These are phyloP conservation scores for Asclepias syriaca DNA, from an alignment of 257 asterid genomes.

Conservation along the genomic window DNA sequence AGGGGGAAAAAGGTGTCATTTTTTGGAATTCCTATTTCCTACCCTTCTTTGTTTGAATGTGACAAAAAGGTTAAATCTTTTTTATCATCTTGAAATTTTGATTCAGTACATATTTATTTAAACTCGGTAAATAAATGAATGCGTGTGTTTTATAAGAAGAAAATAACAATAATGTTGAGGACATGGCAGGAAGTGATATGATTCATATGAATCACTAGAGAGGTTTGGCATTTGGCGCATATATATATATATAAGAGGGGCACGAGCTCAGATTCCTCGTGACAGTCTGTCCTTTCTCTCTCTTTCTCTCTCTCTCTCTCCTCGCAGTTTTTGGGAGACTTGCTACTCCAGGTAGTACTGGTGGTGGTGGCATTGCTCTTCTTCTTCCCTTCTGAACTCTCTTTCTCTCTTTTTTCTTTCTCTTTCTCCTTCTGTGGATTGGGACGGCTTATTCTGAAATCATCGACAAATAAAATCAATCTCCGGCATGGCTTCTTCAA, in stretches of 20 bases:
- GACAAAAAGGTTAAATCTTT: too few species aligned
- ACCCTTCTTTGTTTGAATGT: too few species aligned
- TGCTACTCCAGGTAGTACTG: background rate
- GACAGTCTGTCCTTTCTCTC: constrained; percentile 34
- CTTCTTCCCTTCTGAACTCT: background rate
- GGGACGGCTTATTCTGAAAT: constrained; percentile 5
- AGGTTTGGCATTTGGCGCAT: background rate
- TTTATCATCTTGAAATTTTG: too few species aligned
- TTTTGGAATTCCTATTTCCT: too few species aligned
- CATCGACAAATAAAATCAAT: constrained; percentile 5
- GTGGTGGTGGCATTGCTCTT: background rate
- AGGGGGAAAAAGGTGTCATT: too few species aligned
- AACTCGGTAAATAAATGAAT: too few species aligned
- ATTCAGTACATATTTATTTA: too few species aligned
- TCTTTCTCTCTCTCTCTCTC: constrained; percentile 9
- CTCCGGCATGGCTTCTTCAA: constrained; percentile 26
- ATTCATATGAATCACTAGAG: background rate
- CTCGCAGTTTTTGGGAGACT: background rate
- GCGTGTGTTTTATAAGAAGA: too few species aligned
- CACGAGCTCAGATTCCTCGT: constrained; percentile 43
- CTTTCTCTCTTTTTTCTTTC: background rate
- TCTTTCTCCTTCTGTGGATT: background rate
- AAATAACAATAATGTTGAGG: too few species aligned
- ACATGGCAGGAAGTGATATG: background rate
- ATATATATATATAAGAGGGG: constrained; percentile 5